phyloP scores from a whole-genome alignment of 148 eudicot species.

The Vaccinium corymbosum region DNA sequence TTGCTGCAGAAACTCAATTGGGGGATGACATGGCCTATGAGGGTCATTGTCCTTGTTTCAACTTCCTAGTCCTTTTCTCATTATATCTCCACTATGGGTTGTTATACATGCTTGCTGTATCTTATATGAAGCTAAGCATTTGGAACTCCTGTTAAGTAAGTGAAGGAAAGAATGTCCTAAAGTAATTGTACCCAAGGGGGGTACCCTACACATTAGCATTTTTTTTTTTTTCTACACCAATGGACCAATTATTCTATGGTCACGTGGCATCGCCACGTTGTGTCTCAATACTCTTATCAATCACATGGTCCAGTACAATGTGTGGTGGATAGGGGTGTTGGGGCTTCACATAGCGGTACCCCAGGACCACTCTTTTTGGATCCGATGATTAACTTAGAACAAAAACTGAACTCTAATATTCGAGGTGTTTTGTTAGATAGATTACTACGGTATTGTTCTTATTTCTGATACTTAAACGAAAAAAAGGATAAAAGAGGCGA shows the following conservation, averaged over 20 bases:
- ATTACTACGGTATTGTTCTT: too few species aligned
- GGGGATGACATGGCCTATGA: conserved; percentile 9
- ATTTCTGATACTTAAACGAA: too few species aligned
- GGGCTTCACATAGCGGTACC: too few species aligned
- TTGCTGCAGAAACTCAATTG: neutral
- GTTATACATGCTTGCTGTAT: neutral
- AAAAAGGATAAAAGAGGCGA: too few species aligned
- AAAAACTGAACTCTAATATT: neutral
- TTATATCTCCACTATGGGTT: conserved; percentile 17
- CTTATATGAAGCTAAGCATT: neutral
- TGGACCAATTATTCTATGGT: too few species aligned
- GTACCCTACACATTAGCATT: too few species aligned
- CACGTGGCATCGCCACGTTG: too few species aligned
- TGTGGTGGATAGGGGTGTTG: too few species aligned
- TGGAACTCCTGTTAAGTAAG: neutral
- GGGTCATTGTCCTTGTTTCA: conserved; percentile 18
- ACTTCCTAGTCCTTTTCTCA: conserved; percentile 21
- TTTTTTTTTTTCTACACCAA: too few species aligned
- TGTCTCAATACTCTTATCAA: too few species aligned
- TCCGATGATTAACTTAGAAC: neutral
- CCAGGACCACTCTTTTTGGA: neutral
- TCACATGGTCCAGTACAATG: too few species aligned
- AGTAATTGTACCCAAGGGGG: neutral
- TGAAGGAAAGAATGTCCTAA: neutral
- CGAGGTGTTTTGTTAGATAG: too few species aligned